Evolutionary conservation across 2,329 filamentous ascomycete species (phyloP).

Genomic region (Xylaria arbuscula): DNA sequence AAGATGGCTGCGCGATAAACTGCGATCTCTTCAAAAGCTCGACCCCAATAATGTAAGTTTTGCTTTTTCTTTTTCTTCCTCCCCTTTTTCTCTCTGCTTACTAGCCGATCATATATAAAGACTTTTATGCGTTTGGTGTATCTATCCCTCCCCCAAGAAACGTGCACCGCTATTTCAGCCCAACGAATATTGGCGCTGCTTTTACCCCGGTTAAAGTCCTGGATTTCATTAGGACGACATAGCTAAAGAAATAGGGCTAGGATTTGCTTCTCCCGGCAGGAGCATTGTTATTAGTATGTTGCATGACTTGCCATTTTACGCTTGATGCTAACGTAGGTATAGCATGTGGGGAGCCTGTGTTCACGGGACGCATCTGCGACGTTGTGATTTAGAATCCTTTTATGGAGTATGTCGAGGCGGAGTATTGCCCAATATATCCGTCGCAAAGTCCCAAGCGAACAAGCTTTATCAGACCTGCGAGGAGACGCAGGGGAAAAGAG

Average conservation of each 20-base stretch:
- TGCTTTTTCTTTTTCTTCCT: too few relatives aligned
- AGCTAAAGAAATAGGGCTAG: slow-evolving; percentile 4
- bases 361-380: slow-evolving; percentile 4
- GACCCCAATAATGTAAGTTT: too few relatives aligned
- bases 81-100: neutral
- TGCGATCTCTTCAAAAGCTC: too few relatives aligned
- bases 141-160: neutral
- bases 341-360: slow-evolving; percentile 5
- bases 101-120: slow-evolving; percentile 10
- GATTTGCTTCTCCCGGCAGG: neutral
- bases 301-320: neutral
- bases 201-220: neutral
- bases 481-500: too few relatives aligned
- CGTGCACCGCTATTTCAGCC: neutral
- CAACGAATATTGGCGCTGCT: slow-evolving; percentile 11
- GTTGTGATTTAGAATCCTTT: slow-evolving; percentile 6
- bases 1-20: too few relatives aligned
- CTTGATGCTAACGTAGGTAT: slow-evolving; percentile 6
- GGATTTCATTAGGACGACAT: slow-evolving; percentile 10
- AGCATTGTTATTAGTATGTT: slow-evolving; percentile 20
- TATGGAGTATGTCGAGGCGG: slow-evolving; percentile 7
- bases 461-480: neutral
- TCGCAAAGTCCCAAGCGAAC: neutral
- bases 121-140: slow-evolving; percentile 12
- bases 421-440: slow-evolving; percentile 4